Base-by-base conservation (phyloP, 805 yeast species). In the Candida ficus region DNA sequence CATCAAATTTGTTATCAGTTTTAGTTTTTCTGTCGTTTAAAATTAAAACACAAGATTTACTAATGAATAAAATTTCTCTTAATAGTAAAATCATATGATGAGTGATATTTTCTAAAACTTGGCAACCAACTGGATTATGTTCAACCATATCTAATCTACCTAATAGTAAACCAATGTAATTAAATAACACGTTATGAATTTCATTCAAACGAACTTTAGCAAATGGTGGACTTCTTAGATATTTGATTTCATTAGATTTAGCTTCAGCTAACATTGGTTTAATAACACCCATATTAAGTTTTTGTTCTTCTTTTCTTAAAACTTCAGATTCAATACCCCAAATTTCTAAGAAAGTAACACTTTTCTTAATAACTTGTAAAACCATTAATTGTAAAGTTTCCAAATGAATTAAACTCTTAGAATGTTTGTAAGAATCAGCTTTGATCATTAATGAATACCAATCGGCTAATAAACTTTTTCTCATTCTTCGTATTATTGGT, bases 61-160 rank as follows among this genome's bases (percentile, higher is more conserved):
- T 76, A 22, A 80, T 76, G 53, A 74, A 77, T 18, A 79, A 62
- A 26, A 82, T 57, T 52, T 85, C 95, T 52, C 83, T 65, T 33
- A 82, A 60, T 16, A 84, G 57, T 23, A 83, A 57, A 38, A 81
- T 80, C 32, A 84, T 70, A 49, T 85, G 93, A 50, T 81, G 85
- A 3, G 80, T 75, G 13, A 85, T 63, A 14, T 72, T 68, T 50
- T 84, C 90, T 39, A 85, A 58, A 7, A 78, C 58, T 47, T 80
- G 82, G 53, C 88, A 79, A 2, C 91, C 91, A 14, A 67, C 67
- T 4, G 78, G 71, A 54, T 83, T 84, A 50, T 80, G 83, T 54
- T 85, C 93, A 27, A 84, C 76, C 59, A 85, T 67, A 57, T 85
- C 93, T 47, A 85, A 61, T 50, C 95, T 64, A n/a, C 95, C 95